phyloP scores from a whole-genome alignment of 371 early-diverging fungal genomes.

The Cokeromyces recurvatus region DNA sequence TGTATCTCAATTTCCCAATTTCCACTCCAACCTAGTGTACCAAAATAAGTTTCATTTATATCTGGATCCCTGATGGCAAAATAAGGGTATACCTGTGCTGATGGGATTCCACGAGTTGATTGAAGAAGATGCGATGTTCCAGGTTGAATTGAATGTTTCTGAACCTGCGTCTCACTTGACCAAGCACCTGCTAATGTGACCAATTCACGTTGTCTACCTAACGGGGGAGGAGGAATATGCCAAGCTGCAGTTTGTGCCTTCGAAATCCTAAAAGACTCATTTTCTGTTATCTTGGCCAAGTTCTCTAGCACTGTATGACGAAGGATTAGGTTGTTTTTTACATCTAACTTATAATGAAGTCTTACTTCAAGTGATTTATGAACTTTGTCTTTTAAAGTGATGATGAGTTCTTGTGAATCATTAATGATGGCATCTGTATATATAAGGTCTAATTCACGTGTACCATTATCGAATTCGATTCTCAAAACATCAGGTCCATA shows the following conservation, averaged over 20 bases:
- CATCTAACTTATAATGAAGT: constrained; percentile 26
- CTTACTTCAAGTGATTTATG: constrained; percentile 13
- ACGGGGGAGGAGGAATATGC: constrained; percentile 23
- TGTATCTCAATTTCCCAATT: constrained; percentile 31
- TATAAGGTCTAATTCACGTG: constrained; percentile 26
- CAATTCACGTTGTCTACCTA: constrained; percentile 17
- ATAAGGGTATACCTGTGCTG: constrained; percentile 35
- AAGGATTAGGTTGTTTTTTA: constrained; percentile 25
- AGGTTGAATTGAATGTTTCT: constrained; percentile 17
- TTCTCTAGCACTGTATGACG: constrained; percentile 12
- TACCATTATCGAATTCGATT: constrained; percentile 20
- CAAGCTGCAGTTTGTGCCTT: constrained; percentile 32
- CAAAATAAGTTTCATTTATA: constrained; percentile 30
- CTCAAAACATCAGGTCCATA: constrained; percentile 27
- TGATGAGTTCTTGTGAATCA: constrained; percentile 1
- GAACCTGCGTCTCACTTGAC: constrained; percentile 31
- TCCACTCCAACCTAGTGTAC: constrained; percentile 40
- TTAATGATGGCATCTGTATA: constrained; percentile 1
- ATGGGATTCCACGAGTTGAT: constrained; percentile 33
- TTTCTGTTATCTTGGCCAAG: not conserved
- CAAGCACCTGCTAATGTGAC: constrained; percentile 36
- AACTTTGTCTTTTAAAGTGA: constrained; percentile 15
- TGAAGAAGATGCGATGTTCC: constrained; percentile 22
- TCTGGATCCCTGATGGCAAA: constrained; percentile 27
- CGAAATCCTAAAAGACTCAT: constrained; percentile 1